Evolutionary conservation across 257 asterid species (phyloP).

Genomic region (Jasminum sambac): DNA sequence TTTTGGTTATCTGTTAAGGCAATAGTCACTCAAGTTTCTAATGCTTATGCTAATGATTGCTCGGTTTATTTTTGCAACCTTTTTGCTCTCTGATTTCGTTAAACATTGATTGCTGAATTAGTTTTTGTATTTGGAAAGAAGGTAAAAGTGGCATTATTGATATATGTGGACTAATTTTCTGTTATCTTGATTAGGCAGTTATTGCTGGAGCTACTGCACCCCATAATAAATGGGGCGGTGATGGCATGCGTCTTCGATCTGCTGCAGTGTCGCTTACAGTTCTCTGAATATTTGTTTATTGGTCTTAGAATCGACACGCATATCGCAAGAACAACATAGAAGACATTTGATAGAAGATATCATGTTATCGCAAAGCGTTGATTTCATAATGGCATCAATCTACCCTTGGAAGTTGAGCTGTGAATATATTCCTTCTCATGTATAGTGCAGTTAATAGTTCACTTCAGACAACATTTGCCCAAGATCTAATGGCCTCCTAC

Average conservation of each 20-base stretch:
- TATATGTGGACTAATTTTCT: background rate
- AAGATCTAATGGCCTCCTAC: background rate
- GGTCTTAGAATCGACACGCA: background rate
- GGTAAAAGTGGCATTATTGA: background rate
- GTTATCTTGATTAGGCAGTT: conserved; percentile 46
- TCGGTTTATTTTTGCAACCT: background rate
- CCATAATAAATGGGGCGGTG: conserved; percentile 62
- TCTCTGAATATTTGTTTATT: conserved; percentile 19
- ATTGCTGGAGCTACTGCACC: conserved; percentile 92
- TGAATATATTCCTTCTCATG: background rate
- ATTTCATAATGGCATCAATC: background rate
- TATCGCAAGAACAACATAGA: background rate
- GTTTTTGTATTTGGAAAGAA: background rate
- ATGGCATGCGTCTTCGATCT: conserved; percentile 79
- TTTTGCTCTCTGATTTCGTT: background rate
- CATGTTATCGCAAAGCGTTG: background rate
- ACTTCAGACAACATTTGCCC: background rate
- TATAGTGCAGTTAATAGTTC: background rate
- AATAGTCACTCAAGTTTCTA: background rate
- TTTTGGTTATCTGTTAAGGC: background rate
- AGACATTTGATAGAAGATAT: background rate
- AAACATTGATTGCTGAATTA: background rate
- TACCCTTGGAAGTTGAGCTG: background rate
- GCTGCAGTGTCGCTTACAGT: conserved; percentile 83
- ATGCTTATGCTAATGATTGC: background rate